These are phyloP conservation scores for Echium plantagineum DNA, from an alignment of 257 asterid genomes.

Conservation along the genomic window DNA sequence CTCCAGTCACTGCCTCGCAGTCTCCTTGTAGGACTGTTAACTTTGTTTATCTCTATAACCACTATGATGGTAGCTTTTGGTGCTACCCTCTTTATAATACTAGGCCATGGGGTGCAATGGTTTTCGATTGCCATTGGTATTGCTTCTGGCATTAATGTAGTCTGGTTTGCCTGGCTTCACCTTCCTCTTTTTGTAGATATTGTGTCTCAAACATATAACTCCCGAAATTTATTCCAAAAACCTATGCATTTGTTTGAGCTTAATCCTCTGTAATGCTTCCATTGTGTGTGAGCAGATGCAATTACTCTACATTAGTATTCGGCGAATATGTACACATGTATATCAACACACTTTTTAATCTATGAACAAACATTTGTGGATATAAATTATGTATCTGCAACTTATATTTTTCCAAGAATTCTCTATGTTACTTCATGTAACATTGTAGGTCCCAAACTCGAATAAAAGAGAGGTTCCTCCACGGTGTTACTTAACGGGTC, in stretches of 20 bases:
- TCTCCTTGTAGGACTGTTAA: constrained; percentile 13
- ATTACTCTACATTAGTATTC: no score
- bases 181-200: neutral
- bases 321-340: no score
- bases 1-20: constrained; percentile 16
- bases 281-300: neutral
- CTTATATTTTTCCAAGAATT: no score
- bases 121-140: neutral
- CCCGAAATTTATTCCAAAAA: neutral
- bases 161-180: neutral
- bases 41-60: constrained; percentile 15
- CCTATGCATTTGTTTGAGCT: neutral
- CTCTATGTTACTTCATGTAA: no score
- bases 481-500: no score
- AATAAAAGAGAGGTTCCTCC: no score
- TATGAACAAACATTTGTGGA: no score
- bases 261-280: neutral
- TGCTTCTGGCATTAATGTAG: neutral
- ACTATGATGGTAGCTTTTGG: constrained; percentile 24
- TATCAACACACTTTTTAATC: no score
- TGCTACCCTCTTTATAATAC: constrained; percentile 7
- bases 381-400: no score
- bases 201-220: neutral
- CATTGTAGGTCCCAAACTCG: no score
- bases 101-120: neutral